Evolutionary conservation across 176 grass and related monocot species (phyloP).

Genomic region (Musa schizocarpa): DNA sequence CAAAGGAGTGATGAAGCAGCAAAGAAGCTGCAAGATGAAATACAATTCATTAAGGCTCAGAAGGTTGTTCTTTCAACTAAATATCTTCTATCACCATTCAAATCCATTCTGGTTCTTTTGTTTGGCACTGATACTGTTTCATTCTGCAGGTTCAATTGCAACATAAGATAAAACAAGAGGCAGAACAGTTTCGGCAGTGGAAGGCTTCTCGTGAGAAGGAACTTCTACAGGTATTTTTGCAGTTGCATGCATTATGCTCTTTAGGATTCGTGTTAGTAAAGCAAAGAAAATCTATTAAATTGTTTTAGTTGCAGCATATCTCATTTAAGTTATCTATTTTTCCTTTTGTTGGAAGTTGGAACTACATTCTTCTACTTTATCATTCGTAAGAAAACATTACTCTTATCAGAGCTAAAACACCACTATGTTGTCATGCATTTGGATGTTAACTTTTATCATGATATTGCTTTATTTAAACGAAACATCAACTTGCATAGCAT

Average conservation of each 20-base stretch:
- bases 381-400: no score
- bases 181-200: conserved; percentile 91
- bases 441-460: no score
- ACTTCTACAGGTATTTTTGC: conserved; percentile 62
- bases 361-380: no score
- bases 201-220: conserved; percentile 97
- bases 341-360: no score
- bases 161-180: conserved; percentile 98
- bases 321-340: no score
- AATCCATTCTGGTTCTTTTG: not conserved
- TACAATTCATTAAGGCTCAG: conserved; percentile 90
- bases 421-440: no score
- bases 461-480: no score
- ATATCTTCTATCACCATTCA: not conserved
- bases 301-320: no score
- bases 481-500: no score
- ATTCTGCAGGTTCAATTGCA: conserved; percentile 69
- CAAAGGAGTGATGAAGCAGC: conserved; percentile 96
- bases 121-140: not conserved
- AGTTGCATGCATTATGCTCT: not conserved
- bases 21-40: conserved; percentile 98
- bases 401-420: no score
- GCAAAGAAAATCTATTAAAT: not conserved
- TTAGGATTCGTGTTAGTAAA: no score
- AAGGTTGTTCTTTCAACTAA: conserved; percentile 41